These are phyloP conservation scores for Mesotaenium endlicherianum DNA, from an alignment of 139 green algal genomes.

Conservation along the genomic window DNA sequence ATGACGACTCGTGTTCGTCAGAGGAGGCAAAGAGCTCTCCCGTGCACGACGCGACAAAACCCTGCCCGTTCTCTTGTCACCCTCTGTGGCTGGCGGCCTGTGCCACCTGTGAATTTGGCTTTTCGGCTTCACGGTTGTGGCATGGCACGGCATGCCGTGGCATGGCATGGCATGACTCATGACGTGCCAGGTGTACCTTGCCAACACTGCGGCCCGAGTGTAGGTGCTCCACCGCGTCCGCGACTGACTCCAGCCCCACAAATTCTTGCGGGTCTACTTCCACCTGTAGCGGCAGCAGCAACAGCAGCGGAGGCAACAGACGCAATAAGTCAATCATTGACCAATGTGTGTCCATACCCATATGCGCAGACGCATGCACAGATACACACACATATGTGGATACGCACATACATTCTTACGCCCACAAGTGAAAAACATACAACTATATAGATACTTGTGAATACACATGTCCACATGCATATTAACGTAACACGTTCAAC, in stretches of 20 bases:
- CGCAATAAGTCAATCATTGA: neutral
- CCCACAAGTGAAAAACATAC: neutral
- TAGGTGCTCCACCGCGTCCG: slow-evolving; percentile 41
- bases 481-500: no score
- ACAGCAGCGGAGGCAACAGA: no score
- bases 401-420: neutral
- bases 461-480: neutral
- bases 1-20: no score
- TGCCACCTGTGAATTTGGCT: no score
- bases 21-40: no score
- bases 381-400: neutral
- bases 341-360: neutral
- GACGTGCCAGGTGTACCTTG: no score
- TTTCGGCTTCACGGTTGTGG: no score
- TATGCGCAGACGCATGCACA: neutral
- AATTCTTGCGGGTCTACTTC: slow-evolving; percentile 16
- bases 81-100: no score
- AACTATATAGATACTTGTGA: neutral
- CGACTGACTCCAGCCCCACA: slow-evolving; percentile 20
- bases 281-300: slow-evolving; percentile 11
- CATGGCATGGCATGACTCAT: no score
- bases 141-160: no score
- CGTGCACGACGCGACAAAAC: no score
- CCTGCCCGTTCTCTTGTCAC: no score
- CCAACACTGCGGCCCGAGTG: slow-evolving; percentile 26